Conservation (phyloP, 2,329 filamentous ascomycete species). For the Aspergillus pseudoterreus region DNA sequence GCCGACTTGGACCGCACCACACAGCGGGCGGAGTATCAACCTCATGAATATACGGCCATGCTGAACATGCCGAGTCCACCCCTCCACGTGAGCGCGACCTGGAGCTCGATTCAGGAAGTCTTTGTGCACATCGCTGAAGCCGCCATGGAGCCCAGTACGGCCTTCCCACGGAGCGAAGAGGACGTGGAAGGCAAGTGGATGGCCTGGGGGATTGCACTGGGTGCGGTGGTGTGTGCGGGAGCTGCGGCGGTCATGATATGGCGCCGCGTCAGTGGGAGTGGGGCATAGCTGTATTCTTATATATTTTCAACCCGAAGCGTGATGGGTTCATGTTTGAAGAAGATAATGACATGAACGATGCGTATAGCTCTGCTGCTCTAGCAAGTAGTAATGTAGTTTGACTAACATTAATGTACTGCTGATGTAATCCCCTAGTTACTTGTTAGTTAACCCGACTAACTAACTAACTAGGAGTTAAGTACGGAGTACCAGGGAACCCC, state of each 20-base stretch:
- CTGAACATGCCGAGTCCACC: slow-evolving; percentile 82
- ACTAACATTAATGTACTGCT: background rate
- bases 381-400: too few species aligned
- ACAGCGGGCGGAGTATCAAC: slow-evolving; percentile 86
- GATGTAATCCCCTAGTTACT: background rate
- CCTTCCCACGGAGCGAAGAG: slow-evolving; percentile 85
- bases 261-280: slow-evolving; percentile 46
- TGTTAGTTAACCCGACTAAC: too few species aligned
- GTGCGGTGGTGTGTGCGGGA: slow-evolving; percentile 61
- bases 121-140: slow-evolving; percentile 90
- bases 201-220: slow-evolving; percentile 78
- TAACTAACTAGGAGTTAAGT: too few species aligned
- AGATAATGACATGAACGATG: too few species aligned
- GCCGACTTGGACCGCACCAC: slow-evolving; percentile 95
- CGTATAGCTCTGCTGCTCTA: too few species aligned
- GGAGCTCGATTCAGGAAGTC: slow-evolving; percentile 88
- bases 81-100: slow-evolving; percentile 89
- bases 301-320: background rate
- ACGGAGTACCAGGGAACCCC: background rate
- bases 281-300: slow-evolving; percentile 16
- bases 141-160: slow-evolving; percentile 82
- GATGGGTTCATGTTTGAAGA: background rate
- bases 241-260: slow-evolving; percentile 59
- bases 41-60: slow-evolving; percentile 81
- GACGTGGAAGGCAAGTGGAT: slow-evolving; percentile 74